Conservation (phyloP, 2,329 filamentous ascomycete genomes). For the Talaromyces sp. region DNA sequence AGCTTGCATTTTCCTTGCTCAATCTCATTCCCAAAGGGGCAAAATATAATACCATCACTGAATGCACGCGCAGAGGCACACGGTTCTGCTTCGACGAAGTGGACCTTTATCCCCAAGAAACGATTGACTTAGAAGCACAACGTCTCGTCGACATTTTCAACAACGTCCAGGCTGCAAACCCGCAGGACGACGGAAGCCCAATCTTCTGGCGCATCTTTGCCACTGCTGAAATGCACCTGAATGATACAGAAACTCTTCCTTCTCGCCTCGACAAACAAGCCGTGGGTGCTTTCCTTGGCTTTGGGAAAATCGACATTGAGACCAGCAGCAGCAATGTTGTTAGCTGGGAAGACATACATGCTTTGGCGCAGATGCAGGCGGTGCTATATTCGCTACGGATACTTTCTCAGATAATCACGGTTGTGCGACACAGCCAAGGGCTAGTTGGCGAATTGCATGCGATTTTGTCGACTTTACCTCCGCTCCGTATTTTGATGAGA, state of each 20-base stretch:
- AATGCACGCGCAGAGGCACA: constrained; percentile 31
- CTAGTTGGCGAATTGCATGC: constrained; percentile 10
- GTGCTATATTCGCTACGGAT: constrained; percentile 59
- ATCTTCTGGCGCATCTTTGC: constrained; percentile 31
- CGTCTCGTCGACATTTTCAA: constrained; percentile 19
- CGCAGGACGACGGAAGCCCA: constrained; percentile 6
- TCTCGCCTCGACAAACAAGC: constrained; percentile 5
- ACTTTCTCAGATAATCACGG: constrained; percentile 45
- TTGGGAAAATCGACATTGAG: constrained; percentile 18
- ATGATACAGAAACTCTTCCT: neutral
- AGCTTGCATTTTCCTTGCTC: constrained; percentile 51
- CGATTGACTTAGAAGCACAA: constrained; percentile 14
- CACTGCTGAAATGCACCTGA: constrained; percentile 24
- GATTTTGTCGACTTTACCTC: constrained; percentile 23
- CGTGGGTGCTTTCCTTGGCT: constrained; percentile 23
- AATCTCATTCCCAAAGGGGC: constrained; percentile 23
- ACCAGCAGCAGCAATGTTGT: constrained; percentile 15
- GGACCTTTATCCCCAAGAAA: constrained; percentile 17
- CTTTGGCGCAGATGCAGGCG: constrained; percentile 56
- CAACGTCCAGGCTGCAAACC: constrained; percentile 14
- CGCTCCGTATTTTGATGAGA: constrained; percentile 23
- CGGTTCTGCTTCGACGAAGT: constrained; percentile 27
- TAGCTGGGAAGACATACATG: constrained; percentile 57
- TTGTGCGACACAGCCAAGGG: constrained; percentile 22
- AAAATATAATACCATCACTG: constrained; percentile 19